phyloP scores from a whole-genome alignment of 169 alveolate genomes.

The Toxoplasma gondii region DNA sequence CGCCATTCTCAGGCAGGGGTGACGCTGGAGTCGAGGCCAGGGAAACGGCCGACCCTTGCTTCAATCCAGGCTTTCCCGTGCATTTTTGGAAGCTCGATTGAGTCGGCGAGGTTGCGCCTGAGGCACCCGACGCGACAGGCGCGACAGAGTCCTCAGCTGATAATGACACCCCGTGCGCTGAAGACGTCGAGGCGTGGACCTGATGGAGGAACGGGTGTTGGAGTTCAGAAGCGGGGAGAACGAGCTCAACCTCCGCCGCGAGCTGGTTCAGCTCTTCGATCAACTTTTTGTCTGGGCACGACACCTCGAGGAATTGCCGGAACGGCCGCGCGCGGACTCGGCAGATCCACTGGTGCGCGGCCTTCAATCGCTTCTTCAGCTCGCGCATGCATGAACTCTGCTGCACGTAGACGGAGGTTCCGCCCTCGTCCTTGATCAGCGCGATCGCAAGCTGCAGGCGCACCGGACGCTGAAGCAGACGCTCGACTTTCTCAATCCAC shows the following conservation, averaged over 20 bases:
- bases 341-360: constrained; percentile 56
- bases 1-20: not conserved
- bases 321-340: constrained; percentile 54
- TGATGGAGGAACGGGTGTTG: not conserved
- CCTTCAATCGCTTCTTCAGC: constrained; percentile 61
- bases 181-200: not conserved
- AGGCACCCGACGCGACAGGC: not conserved
- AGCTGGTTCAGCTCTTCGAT: constrained; percentile 12
- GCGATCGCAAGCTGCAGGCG: constrained; percentile 63
- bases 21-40: not conserved
- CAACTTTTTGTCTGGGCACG: not conserved
- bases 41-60: not conserved
- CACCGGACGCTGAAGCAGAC: constrained; percentile 66
- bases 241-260: not conserved
- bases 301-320: not conserved
- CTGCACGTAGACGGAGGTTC: constrained; percentile 2
- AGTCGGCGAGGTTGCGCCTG: not conserved
- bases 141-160: not conserved
- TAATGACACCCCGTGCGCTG: not conserved
- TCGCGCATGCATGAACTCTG: constrained; percentile 58
- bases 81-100: not conserved
- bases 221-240: constrained; percentile 17
- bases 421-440: constrained; percentile 64
- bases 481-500: constrained; percentile 64
- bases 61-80: not conserved